These are phyloP conservation scores for Sphaerulina vaccinii DNA, from an alignment of 2,329 filamentous ascomycete genomes.

Conservation along the genomic window DNA sequence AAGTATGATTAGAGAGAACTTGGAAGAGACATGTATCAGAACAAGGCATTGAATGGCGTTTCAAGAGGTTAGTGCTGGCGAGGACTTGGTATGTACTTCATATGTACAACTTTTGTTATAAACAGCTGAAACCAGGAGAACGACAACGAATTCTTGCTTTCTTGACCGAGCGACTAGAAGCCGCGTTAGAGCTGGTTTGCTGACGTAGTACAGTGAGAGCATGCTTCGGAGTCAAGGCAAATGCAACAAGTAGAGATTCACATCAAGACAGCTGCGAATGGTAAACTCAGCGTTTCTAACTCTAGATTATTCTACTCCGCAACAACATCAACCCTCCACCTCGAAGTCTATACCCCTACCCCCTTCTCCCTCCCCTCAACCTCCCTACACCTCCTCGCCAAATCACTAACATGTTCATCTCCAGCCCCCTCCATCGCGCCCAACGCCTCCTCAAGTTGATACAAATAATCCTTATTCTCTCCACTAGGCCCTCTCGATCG, in stretches of 20 bases:
- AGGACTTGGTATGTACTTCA: slow-evolving; percentile 8
- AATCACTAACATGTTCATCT: slow-evolving; percentile 80
- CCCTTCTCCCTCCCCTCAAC: slow-evolving; percentile 49
- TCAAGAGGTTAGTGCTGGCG: not conserved
- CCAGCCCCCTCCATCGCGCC: slow-evolving; percentile 72
- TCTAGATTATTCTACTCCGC: too few species aligned
- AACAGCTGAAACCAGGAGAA: not conserved
- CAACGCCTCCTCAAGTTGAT: slow-evolving; percentile 73
- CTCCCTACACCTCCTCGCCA: slow-evolving; percentile 69
- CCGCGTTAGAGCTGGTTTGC: too few species aligned
- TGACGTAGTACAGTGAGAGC: too few species aligned
- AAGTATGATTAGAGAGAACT: not conserved
- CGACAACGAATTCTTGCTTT: too few species aligned
- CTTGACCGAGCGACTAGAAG: too few species aligned
- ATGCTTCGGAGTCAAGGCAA: too few species aligned
- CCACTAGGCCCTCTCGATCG: slow-evolving; percentile 78
- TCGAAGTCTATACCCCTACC: not conserved
- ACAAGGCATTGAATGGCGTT: slow-evolving; percentile 6
- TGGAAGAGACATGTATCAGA: slow-evolving; percentile 8
- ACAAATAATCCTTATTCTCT: slow-evolving; percentile 84
- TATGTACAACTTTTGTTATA: slow-evolving; percentile 1
- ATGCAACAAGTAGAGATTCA: too few species aligned
- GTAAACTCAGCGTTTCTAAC: too few species aligned
- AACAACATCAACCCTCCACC: not conserved
- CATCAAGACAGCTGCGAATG: too few species aligned